Conservation (phyloP, 345 rosid species). For the Brassica carinata region DNA sequence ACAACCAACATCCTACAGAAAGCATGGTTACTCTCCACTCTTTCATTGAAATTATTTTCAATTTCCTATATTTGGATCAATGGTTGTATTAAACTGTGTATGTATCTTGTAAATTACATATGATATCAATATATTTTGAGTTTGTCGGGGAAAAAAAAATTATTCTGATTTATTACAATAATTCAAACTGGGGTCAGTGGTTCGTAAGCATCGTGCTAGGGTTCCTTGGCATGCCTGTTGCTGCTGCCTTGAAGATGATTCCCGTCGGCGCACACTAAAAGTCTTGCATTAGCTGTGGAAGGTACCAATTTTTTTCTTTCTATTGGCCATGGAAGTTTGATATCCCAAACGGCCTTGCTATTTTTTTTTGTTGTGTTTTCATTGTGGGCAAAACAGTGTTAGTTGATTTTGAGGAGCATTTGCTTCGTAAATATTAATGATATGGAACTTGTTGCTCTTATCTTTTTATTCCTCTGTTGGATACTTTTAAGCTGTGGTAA, state of each 20-base stretch:
- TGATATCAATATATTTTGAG: no score
- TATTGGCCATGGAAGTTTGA: background rate
- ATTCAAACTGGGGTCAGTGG: constrained; percentile 89
- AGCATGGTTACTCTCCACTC: no score
- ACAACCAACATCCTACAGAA: no score
- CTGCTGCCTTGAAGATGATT: constrained; percentile 78
- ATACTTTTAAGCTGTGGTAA: background rate
- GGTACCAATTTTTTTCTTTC: background rate
- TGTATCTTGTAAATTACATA: no score
- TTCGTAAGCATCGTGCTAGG: constrained; percentile 68
- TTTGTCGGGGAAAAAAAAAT: no score
- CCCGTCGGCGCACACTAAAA: constrained; percentile 55
- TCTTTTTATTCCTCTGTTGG: background rate
- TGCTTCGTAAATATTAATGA: background rate
- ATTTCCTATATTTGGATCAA: no score
- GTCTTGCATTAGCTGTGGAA: background rate
- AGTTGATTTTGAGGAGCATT: background rate
- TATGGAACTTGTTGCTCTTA: background rate
- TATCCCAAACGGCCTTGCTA: background rate
- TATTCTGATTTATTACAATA: no score
- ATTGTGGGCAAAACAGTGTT: no score
- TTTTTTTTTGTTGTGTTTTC: background rate
- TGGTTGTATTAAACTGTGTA: no score
- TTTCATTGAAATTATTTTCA: no score
- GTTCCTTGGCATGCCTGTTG: constrained; percentile 93